These are phyloP conservation scores for Austroboletus eburneus DNA, from an alignment of 768 basidiomycete genomes.

Conservation along the genomic window DNA sequence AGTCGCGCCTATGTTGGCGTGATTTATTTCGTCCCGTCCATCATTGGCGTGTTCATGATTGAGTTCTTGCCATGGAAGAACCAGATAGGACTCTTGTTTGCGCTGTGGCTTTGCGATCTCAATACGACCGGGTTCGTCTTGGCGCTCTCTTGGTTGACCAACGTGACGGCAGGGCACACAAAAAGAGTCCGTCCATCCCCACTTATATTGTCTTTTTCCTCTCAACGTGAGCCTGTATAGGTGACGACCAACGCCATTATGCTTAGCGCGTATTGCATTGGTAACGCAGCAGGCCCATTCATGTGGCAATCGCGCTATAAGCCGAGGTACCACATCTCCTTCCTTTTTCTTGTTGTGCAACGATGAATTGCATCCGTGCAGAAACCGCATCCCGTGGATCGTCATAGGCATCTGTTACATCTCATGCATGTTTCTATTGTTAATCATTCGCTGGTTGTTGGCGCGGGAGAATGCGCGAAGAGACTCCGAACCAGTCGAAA, in stretches of 20 bases:
- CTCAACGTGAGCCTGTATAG: conserved; percentile 8
- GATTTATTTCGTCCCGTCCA: conserved; percentile 60
- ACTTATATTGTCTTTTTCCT: not conserved
- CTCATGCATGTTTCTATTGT: conserved; percentile 44
- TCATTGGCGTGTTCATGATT: conserved; percentile 59
- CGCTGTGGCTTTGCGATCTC: conserved; percentile 35
- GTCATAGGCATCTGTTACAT: conserved; percentile 66
- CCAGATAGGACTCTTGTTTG: conserved; percentile 61
- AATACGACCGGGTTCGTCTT: conserved; percentile 59
- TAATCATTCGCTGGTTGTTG: conserved; percentile 52
- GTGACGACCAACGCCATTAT: conserved; percentile 59
- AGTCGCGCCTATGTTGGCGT: conserved; percentile 59
- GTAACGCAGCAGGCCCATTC: conserved; percentile 68
- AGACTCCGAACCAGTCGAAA: conserved; percentile 53
- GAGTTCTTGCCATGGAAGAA: too few species aligned
- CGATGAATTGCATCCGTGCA: conserved; percentile 17
- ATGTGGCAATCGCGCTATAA: conserved; percentile 72
- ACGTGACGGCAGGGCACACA: conserved; percentile 67
- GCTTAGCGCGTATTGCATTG: conserved; percentile 64
- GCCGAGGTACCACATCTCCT: conserved; percentile 44
- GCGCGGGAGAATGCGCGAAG: conserved; percentile 59
- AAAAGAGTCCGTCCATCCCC: conserved; percentile 52
- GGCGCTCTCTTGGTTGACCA: conserved; percentile 59
- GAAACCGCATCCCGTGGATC: conserved; percentile 74
- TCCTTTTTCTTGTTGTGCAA: not conserved